Evolutionary conservation across 2,329 filamentous ascomycete genomes (phyloP).

Genomic region (Penicillium sp.): DNA sequence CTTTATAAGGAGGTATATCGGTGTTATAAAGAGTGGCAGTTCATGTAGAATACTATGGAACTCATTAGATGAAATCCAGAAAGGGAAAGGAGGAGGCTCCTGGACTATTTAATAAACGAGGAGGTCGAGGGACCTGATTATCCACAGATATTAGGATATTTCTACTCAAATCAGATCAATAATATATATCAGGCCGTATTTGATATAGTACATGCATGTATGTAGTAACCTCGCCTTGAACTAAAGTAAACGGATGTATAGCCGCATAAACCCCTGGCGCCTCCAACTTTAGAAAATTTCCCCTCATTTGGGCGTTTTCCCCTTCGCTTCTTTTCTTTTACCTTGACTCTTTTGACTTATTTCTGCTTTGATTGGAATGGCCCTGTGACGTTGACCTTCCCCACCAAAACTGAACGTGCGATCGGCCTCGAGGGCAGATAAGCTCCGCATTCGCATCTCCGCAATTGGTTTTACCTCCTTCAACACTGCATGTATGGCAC

Average conservation of each 20-base stretch:
- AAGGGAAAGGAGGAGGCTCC: not conserved
- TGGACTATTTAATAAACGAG: not conserved
- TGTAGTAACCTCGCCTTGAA: too few relatives aligned
- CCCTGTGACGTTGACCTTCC: constrained; percentile 20
- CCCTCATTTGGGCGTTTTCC: constrained; percentile 23
- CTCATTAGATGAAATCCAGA: not conserved
- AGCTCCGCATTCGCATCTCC: constrained; percentile 31
- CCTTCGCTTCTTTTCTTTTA: not conserved
- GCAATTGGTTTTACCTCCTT: constrained; percentile 23
- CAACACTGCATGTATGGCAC: constrained; percentile 54
- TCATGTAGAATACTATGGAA: not conserved
- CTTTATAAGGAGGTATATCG: not conserved
- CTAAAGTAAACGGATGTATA: constrained; percentile 10
- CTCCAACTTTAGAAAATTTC: constrained; percentile 20
- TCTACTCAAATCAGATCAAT: not conserved
- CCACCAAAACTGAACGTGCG: constrained; percentile 20
- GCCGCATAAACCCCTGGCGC: constrained; percentile 18
- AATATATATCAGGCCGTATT: not conserved
- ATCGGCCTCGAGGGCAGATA: constrained; percentile 28
- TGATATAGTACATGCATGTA: not conserved
- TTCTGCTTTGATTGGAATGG: not conserved
- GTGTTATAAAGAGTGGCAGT: not conserved
- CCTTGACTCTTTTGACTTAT: not conserved
- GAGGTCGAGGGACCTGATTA: too few relatives aligned
- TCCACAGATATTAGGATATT: too few relatives aligned